Percentiles rank a stretch among this genome's conserved stretches.
These are phyloP conservation scores for Ephemerocybe angulata DNA, from an alignment of 768 basidiomycete species.

Conservation along the genomic window DNA sequence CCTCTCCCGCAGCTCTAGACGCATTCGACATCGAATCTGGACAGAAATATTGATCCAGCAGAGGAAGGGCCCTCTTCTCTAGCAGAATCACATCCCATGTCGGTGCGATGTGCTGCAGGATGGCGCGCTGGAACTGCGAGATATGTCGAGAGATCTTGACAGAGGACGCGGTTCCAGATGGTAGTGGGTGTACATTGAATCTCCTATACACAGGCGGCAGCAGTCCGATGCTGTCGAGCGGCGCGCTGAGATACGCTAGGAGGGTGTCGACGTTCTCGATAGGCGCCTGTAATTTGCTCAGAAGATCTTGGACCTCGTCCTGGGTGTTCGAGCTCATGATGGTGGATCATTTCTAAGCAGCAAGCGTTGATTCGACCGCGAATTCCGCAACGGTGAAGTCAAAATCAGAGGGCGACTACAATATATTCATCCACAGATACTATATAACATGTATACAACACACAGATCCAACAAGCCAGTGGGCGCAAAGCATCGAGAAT, in stretches of 20 bases:
- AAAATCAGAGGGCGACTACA: not conserved
- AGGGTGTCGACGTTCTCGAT: conserved; percentile 49
- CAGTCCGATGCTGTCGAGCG: conserved; percentile 54
- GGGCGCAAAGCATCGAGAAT: too few relatives aligned
- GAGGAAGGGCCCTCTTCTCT: conserved; percentile 40
- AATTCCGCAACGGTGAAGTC: not conserved
- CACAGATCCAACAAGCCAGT: too few relatives aligned
- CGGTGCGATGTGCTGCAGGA: conserved; percentile 64
- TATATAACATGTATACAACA: not conserved
- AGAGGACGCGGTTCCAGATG: conserved; percentile 21
- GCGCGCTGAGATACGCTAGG: conserved; percentile 52
- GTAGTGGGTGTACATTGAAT: conserved; percentile 39
- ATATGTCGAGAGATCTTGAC: conserved; percentile 38
- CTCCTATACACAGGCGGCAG: conserved; percentile 55
- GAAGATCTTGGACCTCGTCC: conserved; percentile 33
- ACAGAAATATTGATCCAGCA: conserved; percentile 71
- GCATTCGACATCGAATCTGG: conserved; percentile 59
- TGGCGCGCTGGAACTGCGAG: conserved; percentile 57
- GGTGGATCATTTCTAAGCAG: not conserved
- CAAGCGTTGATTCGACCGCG: too few relatives aligned
- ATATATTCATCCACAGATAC: not conserved
- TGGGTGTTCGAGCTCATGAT: conserved; percentile 15
- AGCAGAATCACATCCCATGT: conserved; percentile 60
- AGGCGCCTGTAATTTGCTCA: conserved; percentile 43
- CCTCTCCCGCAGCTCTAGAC: conserved; percentile 44